phyloP scores from a whole-genome alignment of 257 asterid species.

The Verbascum thapsus region DNA sequence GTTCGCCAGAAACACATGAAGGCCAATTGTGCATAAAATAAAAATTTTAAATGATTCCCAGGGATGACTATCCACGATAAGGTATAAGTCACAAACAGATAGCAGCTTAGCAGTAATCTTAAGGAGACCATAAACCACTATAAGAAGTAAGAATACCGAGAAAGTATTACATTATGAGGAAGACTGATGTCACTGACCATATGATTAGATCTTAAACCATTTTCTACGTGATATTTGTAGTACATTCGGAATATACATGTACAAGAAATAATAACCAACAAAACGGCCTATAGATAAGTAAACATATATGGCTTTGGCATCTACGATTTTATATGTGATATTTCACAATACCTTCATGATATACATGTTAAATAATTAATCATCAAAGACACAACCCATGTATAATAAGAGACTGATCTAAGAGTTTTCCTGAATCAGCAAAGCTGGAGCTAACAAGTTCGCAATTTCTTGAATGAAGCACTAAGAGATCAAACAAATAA shows the following conservation, averaged over 20 bases:
- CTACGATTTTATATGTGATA: slow-evolving; percentile 3
- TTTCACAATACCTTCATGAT: background rate
- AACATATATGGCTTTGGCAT: background rate
- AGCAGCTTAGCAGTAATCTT: background rate
- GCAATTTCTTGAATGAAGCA: background rate
- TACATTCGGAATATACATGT: too few relatives aligned
- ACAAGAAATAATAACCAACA: too few relatives aligned
- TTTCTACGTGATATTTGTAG: too few relatives aligned
- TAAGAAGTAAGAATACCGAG: slow-evolving; percentile 12
- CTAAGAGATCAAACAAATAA: slow-evolving; percentile 15
- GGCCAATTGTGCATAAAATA: background rate
- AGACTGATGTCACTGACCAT: background rate
- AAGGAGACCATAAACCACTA: background rate
- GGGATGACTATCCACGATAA: background rate
- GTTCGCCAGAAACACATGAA: too few relatives aligned
- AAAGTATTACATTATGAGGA: background rate
- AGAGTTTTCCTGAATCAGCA: slow-evolving; percentile 13
- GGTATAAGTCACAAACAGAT: background rate
- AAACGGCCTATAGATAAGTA: too few relatives aligned
- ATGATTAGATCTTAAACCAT: too few relatives aligned
- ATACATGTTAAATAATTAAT: slow-evolving; percentile 11
- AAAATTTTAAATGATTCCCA: background rate
- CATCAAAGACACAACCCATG: slow-evolving; percentile 17
- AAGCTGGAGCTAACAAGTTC: slow-evolving; percentile 22
- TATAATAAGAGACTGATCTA: background rate